These are phyloP conservation scores for Ampelocalamus luodianensis DNA, from an alignment of 176 grass and related monocot genomes.

Conservation along the genomic window DNA sequence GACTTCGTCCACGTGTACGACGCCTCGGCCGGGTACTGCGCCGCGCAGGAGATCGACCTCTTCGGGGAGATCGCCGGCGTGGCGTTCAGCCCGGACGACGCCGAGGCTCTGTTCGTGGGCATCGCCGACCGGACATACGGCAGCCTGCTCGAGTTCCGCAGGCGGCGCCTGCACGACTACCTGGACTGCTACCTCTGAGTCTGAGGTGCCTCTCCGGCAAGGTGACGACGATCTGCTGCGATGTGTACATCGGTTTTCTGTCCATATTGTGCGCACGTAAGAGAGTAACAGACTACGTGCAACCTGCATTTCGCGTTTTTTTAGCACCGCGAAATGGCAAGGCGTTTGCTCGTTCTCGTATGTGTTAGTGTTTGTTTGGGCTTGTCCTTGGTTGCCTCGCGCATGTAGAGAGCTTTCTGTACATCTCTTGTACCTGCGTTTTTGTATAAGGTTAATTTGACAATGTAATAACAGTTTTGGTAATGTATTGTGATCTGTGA, in stretches of 20 bases:
- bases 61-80: slow-evolving; percentile 89
- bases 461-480: not conserved
- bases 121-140: slow-evolving; percentile 78
- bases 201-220: not conserved
- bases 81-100: slow-evolving; percentile 64
- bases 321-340: not conserved
- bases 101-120: slow-evolving; percentile 68
- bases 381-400: not conserved
- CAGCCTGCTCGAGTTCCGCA: slow-evolving; percentile 73
- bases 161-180: slow-evolving; percentile 41
- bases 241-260: not conserved
- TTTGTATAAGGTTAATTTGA: not conserved
- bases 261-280: too few species aligned
- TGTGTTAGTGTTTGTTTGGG: not conserved
- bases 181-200: slow-evolving; percentile 50
- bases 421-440: not conserved
- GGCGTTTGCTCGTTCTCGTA: not conserved
- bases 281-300: too few species aligned
- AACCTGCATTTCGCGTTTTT: not conserved
- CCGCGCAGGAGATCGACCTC: slow-evolving; percentile 72
- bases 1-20: slow-evolving; percentile 88
- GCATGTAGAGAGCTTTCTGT: not conserved
- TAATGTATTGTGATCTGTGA: not conserved
- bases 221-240: not conserved
- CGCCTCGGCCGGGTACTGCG: slow-evolving; percentile 38